Percentiles rank a stretch among this genome's conserved stretches.
These are phyloP conservation scores for Cutaneotrichosporon mucoides DNA, from an alignment of 1,284 basidiomycete species.

Conservation along the genomic window DNA sequence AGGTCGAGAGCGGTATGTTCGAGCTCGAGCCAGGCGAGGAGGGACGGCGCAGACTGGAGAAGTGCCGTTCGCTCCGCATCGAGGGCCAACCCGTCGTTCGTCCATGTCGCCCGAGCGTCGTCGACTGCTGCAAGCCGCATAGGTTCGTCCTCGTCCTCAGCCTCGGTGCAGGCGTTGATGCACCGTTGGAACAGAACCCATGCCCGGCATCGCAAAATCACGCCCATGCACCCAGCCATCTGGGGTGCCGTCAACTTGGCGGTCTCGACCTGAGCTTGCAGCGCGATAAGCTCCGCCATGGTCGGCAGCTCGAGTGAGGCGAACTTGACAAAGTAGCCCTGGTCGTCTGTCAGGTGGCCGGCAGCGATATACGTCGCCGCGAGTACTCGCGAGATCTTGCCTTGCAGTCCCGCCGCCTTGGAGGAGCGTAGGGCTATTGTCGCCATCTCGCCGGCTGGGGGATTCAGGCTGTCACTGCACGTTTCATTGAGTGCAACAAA, in stretches of 20 bases:
- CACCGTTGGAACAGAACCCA: constrained; percentile 5
- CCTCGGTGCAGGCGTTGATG: background rate
- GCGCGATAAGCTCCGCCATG: background rate
- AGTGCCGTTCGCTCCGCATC: background rate
- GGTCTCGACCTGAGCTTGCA: background rate
- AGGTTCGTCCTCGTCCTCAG: background rate
- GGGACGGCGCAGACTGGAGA: background rate
- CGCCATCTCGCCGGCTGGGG: background rate
- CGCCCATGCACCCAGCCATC: background rate
- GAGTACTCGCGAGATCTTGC: background rate
- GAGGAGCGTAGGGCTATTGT: background rate
- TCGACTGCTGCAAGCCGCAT: background rate
- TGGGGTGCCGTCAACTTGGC: constrained; percentile 18
- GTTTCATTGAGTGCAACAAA: background rate
- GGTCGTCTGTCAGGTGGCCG: constrained; percentile 22
- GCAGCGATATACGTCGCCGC: background rate
- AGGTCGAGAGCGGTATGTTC: constrained; percentile 4
- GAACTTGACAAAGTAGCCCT: background rate
- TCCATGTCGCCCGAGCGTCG: background rate
- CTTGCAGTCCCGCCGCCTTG: background rate
- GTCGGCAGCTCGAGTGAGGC: background rate
- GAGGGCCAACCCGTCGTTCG: background rate
- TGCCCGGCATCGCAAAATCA: background rate
- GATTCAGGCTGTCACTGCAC: background rate
- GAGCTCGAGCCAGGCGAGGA: constrained; percentile 6